Evolutionary conservation across 768 basidiomycete species (phyloP).

Genomic region (Lactifluus piperatus): DNA sequence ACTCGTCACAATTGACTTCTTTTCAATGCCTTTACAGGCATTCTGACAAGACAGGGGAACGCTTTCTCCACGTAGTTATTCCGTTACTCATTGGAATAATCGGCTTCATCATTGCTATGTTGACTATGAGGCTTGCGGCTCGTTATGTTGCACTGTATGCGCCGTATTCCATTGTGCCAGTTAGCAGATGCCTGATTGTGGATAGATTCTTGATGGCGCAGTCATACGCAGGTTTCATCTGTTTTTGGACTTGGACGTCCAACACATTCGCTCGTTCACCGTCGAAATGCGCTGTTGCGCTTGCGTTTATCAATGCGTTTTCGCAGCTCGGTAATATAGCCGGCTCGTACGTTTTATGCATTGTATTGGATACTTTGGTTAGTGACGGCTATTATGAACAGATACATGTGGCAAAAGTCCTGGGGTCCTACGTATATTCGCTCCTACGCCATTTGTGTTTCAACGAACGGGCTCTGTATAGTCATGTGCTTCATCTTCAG

Average conservation of each 20-base stretch:
- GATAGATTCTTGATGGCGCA: constrained; percentile 69
- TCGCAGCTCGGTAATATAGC: constrained; percentile 78
- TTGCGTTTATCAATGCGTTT: constrained; percentile 76
- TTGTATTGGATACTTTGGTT: not conserved
- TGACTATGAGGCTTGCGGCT: constrained; percentile 50
- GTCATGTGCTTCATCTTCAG: constrained; percentile 32
- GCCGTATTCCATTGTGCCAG: not conserved
- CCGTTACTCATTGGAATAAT: constrained; percentile 52
- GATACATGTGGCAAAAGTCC: constrained; percentile 55
- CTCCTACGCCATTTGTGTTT: constrained; percentile 68
- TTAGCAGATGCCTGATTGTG: not conserved
- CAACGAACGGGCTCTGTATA: constrained; percentile 37
- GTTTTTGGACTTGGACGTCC: constrained; percentile 47
- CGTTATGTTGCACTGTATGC: constrained; percentile 60
- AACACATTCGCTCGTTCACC: constrained; percentile 66
- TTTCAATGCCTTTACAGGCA: constrained; percentile 33
- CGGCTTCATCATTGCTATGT: constrained; percentile 58
- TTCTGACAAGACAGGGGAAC: constrained; percentile 63
- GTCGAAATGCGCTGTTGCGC: constrained; percentile 81
- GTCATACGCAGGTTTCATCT: constrained; percentile 63
- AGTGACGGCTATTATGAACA: constrained; percentile 19
- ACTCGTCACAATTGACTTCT: not conserved
- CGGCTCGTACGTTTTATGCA: constrained; percentile 53
- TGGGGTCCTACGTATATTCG: constrained; percentile 67
- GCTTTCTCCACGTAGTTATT: constrained; percentile 54